Percentiles rank a stretch among this genome's conserved stretches.
Evolutionary conservation across 345 rosid genomes (phyloP).

Genomic region (Populus davidiana): DNA sequence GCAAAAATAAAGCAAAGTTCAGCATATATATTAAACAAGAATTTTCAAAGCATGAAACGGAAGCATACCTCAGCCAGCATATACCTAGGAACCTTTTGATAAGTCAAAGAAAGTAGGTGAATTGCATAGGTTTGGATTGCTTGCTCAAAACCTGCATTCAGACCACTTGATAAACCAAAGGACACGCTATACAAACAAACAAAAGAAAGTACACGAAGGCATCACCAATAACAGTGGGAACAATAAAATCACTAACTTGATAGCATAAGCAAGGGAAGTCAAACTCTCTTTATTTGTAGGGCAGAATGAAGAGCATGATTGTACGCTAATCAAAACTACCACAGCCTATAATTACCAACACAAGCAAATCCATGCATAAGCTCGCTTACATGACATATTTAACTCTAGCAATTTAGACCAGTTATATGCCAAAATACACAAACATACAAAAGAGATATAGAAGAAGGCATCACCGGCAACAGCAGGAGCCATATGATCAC

Average conservation of each 20-base stretch:
- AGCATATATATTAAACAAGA: too few relatives aligned
- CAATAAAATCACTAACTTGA: not conserved
- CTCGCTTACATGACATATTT: not conserved
- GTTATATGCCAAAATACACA: too few relatives aligned
- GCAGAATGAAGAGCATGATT: not conserved
- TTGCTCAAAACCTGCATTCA: constrained; percentile 86
- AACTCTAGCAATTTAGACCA: not conserved
- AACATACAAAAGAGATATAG: too few relatives aligned
- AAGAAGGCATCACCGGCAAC: too few relatives aligned
- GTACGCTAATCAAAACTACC: not conserved
- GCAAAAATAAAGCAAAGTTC: too few relatives aligned
- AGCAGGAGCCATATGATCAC: too few relatives aligned
- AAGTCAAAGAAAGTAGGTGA: constrained; percentile 87
- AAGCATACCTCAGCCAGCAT: constrained; percentile 87
- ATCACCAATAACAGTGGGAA: not conserved
- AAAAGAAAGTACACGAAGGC: not conserved
- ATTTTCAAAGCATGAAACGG: not conserved
- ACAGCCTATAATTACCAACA: not conserved
- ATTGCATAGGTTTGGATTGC: constrained; percentile 79
- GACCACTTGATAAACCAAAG: constrained; percentile 20
- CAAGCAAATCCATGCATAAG: not conserved
- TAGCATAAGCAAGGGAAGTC: not conserved
- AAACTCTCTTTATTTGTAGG: not conserved
- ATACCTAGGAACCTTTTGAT: constrained; percentile 83
- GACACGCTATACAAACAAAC: not conserved